Percentiles rank a stretch among this genome's conserved stretches.
Evolutionary conservation across 2,329 filamentous ascomycete species (phyloP).

Genomic region (Claviceps maximensis): DNA sequence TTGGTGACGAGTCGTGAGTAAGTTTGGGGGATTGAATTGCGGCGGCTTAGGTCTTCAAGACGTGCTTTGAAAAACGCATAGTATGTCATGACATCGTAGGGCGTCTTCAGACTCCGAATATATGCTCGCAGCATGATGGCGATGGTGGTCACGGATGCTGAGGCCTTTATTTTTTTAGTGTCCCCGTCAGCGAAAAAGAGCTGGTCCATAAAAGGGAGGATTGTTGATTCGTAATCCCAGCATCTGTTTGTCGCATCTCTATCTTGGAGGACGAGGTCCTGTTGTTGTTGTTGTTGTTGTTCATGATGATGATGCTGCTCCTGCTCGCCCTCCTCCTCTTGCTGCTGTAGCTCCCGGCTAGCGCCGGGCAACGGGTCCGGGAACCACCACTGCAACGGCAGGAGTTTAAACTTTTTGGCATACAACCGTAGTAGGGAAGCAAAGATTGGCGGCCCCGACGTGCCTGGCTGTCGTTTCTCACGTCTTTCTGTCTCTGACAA

Average conservation of each 20-base stretch:
- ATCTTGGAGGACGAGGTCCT: slow-evolving; percentile 11
- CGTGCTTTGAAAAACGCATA: slow-evolving; percentile 33
- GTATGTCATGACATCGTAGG: slow-evolving; percentile 29
- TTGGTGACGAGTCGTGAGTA: slow-evolving; percentile 24
- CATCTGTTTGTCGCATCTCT: slow-evolving; percentile 7
- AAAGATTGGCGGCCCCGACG: slow-evolving; percentile 27
- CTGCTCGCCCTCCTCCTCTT: background rate
- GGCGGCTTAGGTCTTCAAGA: slow-evolving; percentile 20
- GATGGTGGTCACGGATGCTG: slow-evolving; percentile 25
- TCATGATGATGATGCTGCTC: background rate
- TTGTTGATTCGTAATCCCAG: slow-evolving; percentile 19
- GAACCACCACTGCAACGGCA: slow-evolving; percentile 28
- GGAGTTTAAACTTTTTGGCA: slow-evolving; percentile 31
- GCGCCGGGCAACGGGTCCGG: slow-evolving; percentile 21
- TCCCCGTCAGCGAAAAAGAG: slow-evolving; percentile 15
- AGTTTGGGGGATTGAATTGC: slow-evolving; percentile 10
- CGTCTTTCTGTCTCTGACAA: slow-evolving; percentile 28
- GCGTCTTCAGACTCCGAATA: slow-evolving; percentile 25
- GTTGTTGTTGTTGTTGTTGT: background rate
- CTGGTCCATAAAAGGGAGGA: slow-evolving; percentile 20
- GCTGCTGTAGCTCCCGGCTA: slow-evolving; percentile 5
- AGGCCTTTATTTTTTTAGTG: too few relatives aligned
- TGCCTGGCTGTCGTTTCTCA: slow-evolving; percentile 15
- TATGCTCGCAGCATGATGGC: slow-evolving; percentile 35
- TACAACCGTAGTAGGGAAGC: slow-evolving; percentile 36